Evolutionary conservation across 2,329 filamentous ascomycete genomes (phyloP), one percentile per base, ranked within the genome.

Genomic region (Phialophora macrospora): DNA sequence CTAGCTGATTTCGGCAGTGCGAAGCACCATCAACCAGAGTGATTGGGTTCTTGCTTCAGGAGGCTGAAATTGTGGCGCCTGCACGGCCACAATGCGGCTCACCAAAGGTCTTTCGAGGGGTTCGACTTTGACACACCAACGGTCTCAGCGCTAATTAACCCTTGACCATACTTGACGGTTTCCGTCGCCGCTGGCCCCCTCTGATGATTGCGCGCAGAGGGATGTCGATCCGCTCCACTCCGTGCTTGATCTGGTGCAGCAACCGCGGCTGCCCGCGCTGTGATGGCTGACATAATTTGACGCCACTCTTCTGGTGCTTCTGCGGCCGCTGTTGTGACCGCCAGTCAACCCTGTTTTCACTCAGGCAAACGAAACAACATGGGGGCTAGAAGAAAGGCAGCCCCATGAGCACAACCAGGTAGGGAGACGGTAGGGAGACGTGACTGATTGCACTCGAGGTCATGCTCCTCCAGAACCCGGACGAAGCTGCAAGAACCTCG

Each of bases 251-350:
- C 22, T 48, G 20, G 17, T 34, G 44, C n/a, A 32, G 26, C 17
- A 22, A 34, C 12, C 22, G 14, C 7, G 4, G 28, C 14, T 46
- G 12, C 46, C 48, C 46, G n/a, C 34, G n/a, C 26, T 41, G 28
- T 60, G 58, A n/a, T 48, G 26, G 66, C 60, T 68, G 63, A 66
- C 63, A 63, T 68, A 63, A 66, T 64, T 68, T 38, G 63, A 46
- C 48, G 63, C 63, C 63, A 62, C 60, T 38, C 12, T 17, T 41
- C 24, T 55, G 24, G 62, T 56, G 46, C 12, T 3, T 41, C 24
- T 55, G 24, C 55, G 34, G 41, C 66, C 58, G 55, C 62, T 38
- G 32, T 46, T 51, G 34, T 52, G 55, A 30, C 52, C 61, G 55
- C 52, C 52, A 34, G 4, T 30, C 52, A 55, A 41, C 44, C 57